Base-by-base conservation (phyloP, 1,284 basidiomycete species). In the Tilletia caries region DNA sequence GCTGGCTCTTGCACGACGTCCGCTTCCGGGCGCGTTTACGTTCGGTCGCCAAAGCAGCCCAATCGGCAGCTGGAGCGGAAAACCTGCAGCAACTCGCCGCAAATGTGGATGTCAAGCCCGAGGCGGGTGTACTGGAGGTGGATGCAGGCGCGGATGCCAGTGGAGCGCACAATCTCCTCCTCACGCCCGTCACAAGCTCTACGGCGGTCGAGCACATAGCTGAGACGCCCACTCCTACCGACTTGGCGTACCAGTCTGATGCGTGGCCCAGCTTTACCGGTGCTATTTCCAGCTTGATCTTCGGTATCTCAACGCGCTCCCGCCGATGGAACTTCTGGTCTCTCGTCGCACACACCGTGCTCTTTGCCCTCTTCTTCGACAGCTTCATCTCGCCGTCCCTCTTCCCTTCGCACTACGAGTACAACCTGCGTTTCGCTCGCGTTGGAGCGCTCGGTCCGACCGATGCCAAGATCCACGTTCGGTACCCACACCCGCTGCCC, bases 361-460 rank as follows among this genome's bases (percentile, higher is more conserved):
- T 76, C 32, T 70, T 82, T 23, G 70, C 73, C 34, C 62, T 81
- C 48, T 79, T 80, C 66, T 69, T 82, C 54, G 81, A 83, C 73
- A 72, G 75, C 65, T 77, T 79, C 70, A 67, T 75, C 43, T 78
- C 77, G 37, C 81, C 81, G 15, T 79, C 79, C 70, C 69, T 81
- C 50, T 83, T 80, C 65, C 80, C 81, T 3, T 82, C 81, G 5
- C 76, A 80, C 71, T 77, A 72, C 71, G 79, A 79, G 32, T 75
- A 78, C 71, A 75, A 76, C 64, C 75, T 83, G 18, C 58, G 72
- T 4, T 81, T 83, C 64, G 76, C 77, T n/a, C 76, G 80, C 46
- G 74, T 76, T 12, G 81, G 79, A 27, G 76, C 76, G 20, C 52
- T 83, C 15, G 73, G 76, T 4, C 78, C 81, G 0, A 78, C 73